Base-by-base conservation (phyloP, 2,329 filamentous ascomycete species). In the Aschersonia sp. region DNA sequence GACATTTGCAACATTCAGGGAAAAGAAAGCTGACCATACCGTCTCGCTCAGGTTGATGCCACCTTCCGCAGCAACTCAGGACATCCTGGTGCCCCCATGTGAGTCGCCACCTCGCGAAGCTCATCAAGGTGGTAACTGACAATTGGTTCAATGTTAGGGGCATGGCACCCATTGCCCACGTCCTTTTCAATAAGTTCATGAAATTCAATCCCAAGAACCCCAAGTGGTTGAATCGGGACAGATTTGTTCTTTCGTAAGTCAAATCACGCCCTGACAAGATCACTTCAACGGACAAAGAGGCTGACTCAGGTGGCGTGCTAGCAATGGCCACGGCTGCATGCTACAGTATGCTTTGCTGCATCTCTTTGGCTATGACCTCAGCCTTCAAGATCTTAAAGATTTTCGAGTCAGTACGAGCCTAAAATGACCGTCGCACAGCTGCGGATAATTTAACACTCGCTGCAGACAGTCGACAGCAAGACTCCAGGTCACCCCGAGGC, bases 151-250 rank as follows among this genome's bases (percentile, higher is more conserved):
- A 22, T 45, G 53, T 14, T 52, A 81, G 78, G 78, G 79, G 79
- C 66, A 79, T 97, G 87, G 92, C 92, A 63, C 90, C 92, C 53
- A 81, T 89, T 63, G 83, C 92, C 68, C 92, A 97, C 78, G 87
- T 97, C 62, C 81, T 98, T 56, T 98, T 87, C 76, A 94, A 95
- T 81, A 94, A 92, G 71, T 94, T 96, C 78, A 87, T 98, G 87
- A 94, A 73, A 68, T 98, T 96, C 80, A 98, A 97, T 83, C 92
- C 92, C 62, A 94, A 96, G 83, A 96, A 95, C 80, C 87, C 92
- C 60, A 77, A 87, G 56, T 98, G 89, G 89, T 63, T 92, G 61
- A 97, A 97, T 81, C 84, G 92, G 64, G 92, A 98, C 72, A 85
- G 92, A 68, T 98, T 98, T 65, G 88, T 98, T 53, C 88, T 98